Evolutionary conservation across 805 yeast species (phyloP).

Genomic region (Metschnikowia noctiluminum): DNA sequence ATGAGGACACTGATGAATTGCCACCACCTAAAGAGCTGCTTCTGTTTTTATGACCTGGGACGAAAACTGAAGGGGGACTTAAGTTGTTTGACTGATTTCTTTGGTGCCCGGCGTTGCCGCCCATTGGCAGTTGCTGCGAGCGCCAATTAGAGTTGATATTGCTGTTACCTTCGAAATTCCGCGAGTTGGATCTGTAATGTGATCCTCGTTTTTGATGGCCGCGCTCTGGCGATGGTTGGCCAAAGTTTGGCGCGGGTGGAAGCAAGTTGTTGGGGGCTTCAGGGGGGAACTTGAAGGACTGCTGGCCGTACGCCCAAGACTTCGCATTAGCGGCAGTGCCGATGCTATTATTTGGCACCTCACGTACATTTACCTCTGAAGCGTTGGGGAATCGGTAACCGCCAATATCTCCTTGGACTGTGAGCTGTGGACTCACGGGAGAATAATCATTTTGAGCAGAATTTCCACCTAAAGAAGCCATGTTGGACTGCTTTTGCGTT

Average conservation of each 20-base stretch:
- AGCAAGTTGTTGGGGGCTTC: slow-evolving; percentile 31
- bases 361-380: slow-evolving; percentile 19
- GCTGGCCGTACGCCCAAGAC: slow-evolving; percentile 42
- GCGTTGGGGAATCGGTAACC: slow-evolving; percentile 59
- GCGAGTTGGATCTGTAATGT: slow-evolving; percentile 38
- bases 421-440: slow-evolving; percentile 17
- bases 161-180: slow-evolving; percentile 41
- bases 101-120: slow-evolving; percentile 22
- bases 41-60: slow-evolving; percentile 78
- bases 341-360: slow-evolving; percentile 29
- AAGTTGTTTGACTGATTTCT: slow-evolving; percentile 23
- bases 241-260: slow-evolving; percentile 55
- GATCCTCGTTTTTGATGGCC: slow-evolving; percentile 40
- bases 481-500: slow-evolving; percentile 56
- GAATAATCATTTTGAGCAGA: slow-evolving; percentile 9
- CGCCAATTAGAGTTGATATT: slow-evolving; percentile 60
- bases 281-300: slow-evolving; percentile 59
- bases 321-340: slow-evolving; percentile 19
- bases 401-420: slow-evolving; percentile 19
- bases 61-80: slow-evolving; percentile 46
- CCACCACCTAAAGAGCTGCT: slow-evolving; percentile 59
- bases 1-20: slow-evolving; percentile 57
- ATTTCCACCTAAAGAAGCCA: slow-evolving; percentile 25
- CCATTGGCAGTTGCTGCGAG: slow-evolving; percentile 44
- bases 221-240: slow-evolving; percentile 39